phyloP scores from a whole-genome alignment of 768 basidiomycete species.

The Astraeus odoratus region DNA sequence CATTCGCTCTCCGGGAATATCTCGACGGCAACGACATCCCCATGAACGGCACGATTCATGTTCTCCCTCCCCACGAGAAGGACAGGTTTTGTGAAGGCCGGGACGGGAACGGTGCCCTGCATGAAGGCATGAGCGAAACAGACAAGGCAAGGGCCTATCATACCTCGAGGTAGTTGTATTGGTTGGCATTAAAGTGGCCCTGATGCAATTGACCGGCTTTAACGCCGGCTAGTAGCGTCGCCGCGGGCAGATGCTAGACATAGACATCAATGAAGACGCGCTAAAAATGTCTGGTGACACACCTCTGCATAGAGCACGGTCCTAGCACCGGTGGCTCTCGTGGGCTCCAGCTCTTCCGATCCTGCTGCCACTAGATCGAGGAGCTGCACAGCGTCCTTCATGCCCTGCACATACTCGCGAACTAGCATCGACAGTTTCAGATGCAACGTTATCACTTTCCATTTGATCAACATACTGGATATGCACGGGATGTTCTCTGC shows the following conservation, averaged over 20 bases:
- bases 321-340: slow-evolving; percentile 44
- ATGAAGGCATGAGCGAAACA: background rate
- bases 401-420: slow-evolving; percentile 73
- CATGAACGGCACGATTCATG: slow-evolving; percentile 93
- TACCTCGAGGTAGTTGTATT: slow-evolving; percentile 94
- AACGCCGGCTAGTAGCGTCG: slow-evolving; percentile 71
- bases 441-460: background rate
- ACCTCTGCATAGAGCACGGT: slow-evolving; percentile 74
- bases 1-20: slow-evolving; percentile 83
- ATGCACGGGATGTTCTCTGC: slow-evolving; percentile 50
- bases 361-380: slow-evolving; percentile 77
- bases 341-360: slow-evolving; percentile 57
- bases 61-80: slow-evolving; percentile 83
- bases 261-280: background rate
- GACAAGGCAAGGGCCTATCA: background rate
- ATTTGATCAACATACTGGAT: slow-evolving; percentile 43
- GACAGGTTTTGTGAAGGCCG: slow-evolving; percentile 68
- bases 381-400: slow-evolving; percentile 57
- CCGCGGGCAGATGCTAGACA: slow-evolving; percentile 67
- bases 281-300: slow-evolving; percentile 10
- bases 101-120: slow-evolving; percentile 76
- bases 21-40: slow-evolving; percentile 89
- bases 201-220: slow-evolving; percentile 82
- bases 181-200: slow-evolving; percentile 92
- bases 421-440: slow-evolving; percentile 34